Conservation (phyloP, 1,284 basidiomycete species). For the Ganoderma lingzhi region DNA sequence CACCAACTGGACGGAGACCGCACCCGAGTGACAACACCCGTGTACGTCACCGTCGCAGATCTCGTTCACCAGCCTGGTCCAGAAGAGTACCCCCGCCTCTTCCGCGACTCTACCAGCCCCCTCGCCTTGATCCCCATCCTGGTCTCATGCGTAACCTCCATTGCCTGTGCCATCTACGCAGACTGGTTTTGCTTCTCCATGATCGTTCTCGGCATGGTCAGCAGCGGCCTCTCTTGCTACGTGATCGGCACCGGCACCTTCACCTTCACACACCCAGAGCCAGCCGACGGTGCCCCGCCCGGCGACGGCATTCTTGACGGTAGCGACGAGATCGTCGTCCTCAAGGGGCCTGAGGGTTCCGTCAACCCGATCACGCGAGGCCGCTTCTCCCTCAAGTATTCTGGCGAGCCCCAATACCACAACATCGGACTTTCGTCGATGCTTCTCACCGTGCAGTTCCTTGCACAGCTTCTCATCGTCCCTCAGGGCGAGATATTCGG, state of each 20-base stretch:
- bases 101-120: constrained; percentile 23
- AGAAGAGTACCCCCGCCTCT: constrained; percentile 22
- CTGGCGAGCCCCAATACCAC: constrained; percentile 20
- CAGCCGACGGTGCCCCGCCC: constrained; percentile 17
- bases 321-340: constrained; percentile 19
- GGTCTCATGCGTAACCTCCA: constrained; percentile 17
- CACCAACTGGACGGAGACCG: constrained; percentile 1
- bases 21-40: constrained; percentile 19
- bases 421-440: constrained; percentile 24
- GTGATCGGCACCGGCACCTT: constrained; percentile 25
- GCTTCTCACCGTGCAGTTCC: constrained; percentile 27
- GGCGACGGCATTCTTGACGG: constrained; percentile 22
- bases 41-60: constrained; percentile 27
- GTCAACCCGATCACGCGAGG: constrained; percentile 27
- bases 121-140: constrained; percentile 30
- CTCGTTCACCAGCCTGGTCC: constrained; percentile 16
- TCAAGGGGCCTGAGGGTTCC: constrained; percentile 23
- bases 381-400: constrained; percentile 24
- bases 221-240: constrained; percentile 24
- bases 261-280: constrained; percentile 19
- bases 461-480: constrained; percentile 27
- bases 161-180: constrained; percentile 18
- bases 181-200: constrained; percentile 32
- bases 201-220: constrained; percentile 28
- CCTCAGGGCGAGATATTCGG: constrained; percentile 27